phyloP scores from a whole-genome alignment of 2,329 filamentous ascomycete species.

The Penicillium expansum region DNA sequence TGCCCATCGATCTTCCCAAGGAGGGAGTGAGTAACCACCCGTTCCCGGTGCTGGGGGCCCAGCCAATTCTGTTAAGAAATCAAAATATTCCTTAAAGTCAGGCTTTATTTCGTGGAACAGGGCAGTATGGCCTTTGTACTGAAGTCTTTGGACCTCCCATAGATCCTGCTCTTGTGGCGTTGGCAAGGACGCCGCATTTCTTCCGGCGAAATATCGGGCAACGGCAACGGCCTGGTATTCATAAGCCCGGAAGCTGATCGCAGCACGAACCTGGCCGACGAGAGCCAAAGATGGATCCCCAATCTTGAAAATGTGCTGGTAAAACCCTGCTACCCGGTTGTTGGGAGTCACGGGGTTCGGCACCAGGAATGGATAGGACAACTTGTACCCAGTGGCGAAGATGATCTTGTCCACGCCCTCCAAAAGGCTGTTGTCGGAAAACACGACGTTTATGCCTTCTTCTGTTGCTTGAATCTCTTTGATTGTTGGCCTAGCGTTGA shows the following conservation, averaged over 20 bases:
- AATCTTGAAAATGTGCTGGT: slow-evolving; percentile 33
- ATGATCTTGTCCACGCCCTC: slow-evolving; percentile 27
- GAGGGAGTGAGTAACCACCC: slow-evolving; percentile 35
- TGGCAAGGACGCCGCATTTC: slow-evolving; percentile 22
- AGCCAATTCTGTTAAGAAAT: slow-evolving; percentile 39
- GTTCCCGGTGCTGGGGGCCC: slow-evolving; percentile 40
- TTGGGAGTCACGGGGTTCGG: slow-evolving; percentile 24
- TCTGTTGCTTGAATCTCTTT: slow-evolving; percentile 5
- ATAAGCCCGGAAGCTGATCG: slow-evolving; percentile 30
- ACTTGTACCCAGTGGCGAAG: slow-evolving; percentile 33
- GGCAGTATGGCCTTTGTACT: slow-evolving; percentile 20
- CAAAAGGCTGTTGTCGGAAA: slow-evolving; percentile 20
- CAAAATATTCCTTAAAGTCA: slow-evolving; percentile 43
- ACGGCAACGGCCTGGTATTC: slow-evolving; percentile 34
- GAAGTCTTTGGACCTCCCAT: slow-evolving; percentile 28
- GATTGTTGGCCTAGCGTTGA: slow-evolving; percentile 22
- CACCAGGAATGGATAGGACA: slow-evolving; percentile 30
- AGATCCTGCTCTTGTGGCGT: slow-evolving; percentile 20
- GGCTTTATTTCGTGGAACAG: slow-evolving; percentile 26
- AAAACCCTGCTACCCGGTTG: slow-evolving; percentile 28
- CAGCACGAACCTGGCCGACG: slow-evolving; percentile 29
- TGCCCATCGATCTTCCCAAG: slow-evolving; percentile 39
- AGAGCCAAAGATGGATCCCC: slow-evolving; percentile 30
- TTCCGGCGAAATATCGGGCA: slow-evolving; percentile 29
- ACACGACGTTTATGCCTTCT: slow-evolving; percentile 12